Evolutionary conservation across 1,284 basidiomycete species (phyloP).

Genomic region (Ceratobasidium sp.): DNA sequence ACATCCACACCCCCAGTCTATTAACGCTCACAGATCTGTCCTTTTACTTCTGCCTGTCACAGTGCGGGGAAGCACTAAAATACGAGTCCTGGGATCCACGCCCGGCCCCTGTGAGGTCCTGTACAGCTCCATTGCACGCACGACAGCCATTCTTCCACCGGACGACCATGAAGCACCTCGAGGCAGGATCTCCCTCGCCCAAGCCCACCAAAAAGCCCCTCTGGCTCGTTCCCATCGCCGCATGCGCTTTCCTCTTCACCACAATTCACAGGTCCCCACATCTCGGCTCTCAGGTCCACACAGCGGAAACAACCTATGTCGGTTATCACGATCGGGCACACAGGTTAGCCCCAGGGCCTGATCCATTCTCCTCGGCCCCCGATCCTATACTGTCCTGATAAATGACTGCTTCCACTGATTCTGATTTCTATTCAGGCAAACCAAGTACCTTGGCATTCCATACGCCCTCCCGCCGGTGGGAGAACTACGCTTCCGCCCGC

Average conservation of each 20-base stretch:
- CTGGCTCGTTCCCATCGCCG: neutral
- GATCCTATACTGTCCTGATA: constrained; percentile 2
- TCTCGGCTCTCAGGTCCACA: constrained; percentile 16
- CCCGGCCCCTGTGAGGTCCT: neutral
- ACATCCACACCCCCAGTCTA: neutral
- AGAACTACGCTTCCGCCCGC: constrained; percentile 52
- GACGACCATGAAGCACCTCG: constrained; percentile 1
- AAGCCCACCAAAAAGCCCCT: neutral
- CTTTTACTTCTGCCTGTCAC: constrained; percentile 3
- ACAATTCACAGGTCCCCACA: neutral
- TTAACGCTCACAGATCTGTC: neutral
- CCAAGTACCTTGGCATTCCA: constrained; percentile 59
- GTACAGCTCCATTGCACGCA: neutral
- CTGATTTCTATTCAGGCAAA: constrained; percentile 9
- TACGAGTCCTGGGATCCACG: too few species aligned
- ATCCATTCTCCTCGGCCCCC: too few species aligned
- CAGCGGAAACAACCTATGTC: constrained; percentile 11
- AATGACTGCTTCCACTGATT: neutral
- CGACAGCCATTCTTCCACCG: neutral
- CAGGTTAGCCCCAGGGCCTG: constrained; percentile 2
- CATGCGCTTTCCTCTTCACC: neutral
- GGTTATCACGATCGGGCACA: constrained; percentile 1
- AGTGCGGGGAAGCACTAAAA: neutral
- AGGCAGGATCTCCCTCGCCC: neutral
- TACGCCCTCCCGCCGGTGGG: constrained; percentile 54